A percentile compares a stretch with the other conserved stretches of the same genome.
Evolutionary conservation across 352 stramenopile genomes (phyloP).

Genomic region (Phytophthora kernoviae): DNA sequence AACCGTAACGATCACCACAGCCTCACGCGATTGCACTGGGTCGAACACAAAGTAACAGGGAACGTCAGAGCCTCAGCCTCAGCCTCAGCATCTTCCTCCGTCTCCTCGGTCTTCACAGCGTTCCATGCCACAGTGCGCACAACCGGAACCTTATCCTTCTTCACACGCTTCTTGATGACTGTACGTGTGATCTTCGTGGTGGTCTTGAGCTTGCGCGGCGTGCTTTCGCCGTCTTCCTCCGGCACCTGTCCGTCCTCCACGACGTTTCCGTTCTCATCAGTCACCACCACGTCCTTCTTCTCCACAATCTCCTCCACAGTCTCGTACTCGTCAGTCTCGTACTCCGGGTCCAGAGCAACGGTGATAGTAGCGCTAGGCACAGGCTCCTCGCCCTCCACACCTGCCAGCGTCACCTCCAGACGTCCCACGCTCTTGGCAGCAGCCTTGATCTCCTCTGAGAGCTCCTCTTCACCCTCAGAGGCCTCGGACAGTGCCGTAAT

Average conservation of each 20-base stretch:
- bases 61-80: constrained; percentile 33
- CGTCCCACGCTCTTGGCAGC: constrained; percentile 75
- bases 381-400: constrained; percentile 62
- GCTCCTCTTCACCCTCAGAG: constrained; percentile 32
- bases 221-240: constrained; percentile 39
- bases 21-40: constrained; percentile 81
- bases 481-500: constrained; percentile 63
- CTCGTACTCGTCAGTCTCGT: constrained; percentile 64
- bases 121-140: constrained; percentile 47
- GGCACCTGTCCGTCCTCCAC: constrained; percentile 46
- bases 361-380: constrained; percentile 62
- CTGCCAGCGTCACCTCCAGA: constrained; percentile 62
- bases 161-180: constrained; percentile 59
- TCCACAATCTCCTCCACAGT: constrained; percentile 59
- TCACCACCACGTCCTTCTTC: constrained; percentile 63
- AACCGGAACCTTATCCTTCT: constrained; percentile 53
- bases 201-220: constrained; percentile 53
- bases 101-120: constrained; percentile 15
- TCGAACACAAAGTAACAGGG: constrained; percentile 83
- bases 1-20: constrained; percentile 75
- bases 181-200: constrained; percentile 67
- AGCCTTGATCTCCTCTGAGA: constrained; percentile 29
- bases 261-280: constrained; percentile 47
- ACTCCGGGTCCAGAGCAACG: constrained; percentile 78
- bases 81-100: constrained; percentile 10